Evolutionary conservation across 2,329 filamentous ascomycete species (phyloP).

Genomic region (Fusarium nurragi): DNA sequence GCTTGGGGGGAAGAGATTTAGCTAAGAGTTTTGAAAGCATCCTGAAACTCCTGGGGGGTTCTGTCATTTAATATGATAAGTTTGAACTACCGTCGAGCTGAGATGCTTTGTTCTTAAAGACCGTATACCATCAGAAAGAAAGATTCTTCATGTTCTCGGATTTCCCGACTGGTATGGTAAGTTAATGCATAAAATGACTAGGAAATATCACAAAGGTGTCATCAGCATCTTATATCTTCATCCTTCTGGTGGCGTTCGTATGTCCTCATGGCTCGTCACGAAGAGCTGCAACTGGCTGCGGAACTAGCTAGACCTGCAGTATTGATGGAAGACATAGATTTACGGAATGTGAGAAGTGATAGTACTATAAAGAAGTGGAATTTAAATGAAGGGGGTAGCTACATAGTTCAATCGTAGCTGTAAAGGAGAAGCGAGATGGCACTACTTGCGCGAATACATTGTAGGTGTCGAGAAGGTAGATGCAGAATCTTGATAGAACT

Average conservation of each 20-base stretch:
- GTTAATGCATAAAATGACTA: neutral
- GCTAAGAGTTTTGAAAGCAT: rapidly evolving
- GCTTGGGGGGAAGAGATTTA: rapidly evolving
- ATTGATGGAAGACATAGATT: neutral
- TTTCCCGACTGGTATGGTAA: neutral
- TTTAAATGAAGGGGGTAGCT: too few relatives aligned
- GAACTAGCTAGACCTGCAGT: neutral
- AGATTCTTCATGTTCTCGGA: neutral
- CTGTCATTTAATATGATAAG: neutral
- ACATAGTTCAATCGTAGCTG: too few relatives aligned
- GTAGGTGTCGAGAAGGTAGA: too few relatives aligned
- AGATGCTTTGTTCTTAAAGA: neutral
- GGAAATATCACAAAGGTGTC: neutral
- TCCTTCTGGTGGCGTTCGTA: neutral
- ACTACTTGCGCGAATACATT: too few relatives aligned
- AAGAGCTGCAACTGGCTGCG: neutral
- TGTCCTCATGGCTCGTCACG: too few relatives aligned
- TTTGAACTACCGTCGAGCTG: neutral
- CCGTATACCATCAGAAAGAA: neutral
- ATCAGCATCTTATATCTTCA: neutral
- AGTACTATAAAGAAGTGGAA: too few relatives aligned
- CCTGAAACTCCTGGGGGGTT: neutral
- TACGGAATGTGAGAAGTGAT: constrained; percentile 2
- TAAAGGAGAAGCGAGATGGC: too few relatives aligned
- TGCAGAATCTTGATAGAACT: too few relatives aligned